phyloP scores from a whole-genome alignment of 2,329 filamentous ascomycete genomes.

The Bipolaris zeicola region DNA sequence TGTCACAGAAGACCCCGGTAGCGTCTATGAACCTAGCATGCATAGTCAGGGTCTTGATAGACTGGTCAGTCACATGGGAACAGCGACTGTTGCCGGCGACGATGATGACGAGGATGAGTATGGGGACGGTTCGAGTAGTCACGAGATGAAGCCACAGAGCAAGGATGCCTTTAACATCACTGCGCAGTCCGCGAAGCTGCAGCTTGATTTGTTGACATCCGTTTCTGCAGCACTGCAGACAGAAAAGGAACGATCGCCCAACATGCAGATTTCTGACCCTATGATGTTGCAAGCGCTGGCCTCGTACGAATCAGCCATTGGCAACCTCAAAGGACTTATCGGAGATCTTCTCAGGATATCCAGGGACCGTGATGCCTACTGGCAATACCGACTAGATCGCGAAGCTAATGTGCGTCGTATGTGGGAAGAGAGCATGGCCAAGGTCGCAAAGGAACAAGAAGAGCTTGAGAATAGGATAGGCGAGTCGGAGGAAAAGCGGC shows the following conservation, averaged over 20 bases:
- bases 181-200: slow-evolving; percentile 89
- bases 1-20: slow-evolving; percentile 61
- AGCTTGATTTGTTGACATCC: slow-evolving; percentile 86
- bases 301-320: slow-evolving; percentile 88
- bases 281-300: slow-evolving; percentile 76
- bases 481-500: slow-evolving; percentile 88
- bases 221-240: slow-evolving; percentile 81
- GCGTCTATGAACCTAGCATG: slow-evolving; percentile 63
- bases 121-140: slow-evolving; percentile 78
- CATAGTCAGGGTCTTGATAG: slow-evolving; percentile 60
- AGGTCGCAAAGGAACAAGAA: slow-evolving; percentile 94
- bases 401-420: slow-evolving; percentile 90
- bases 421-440: slow-evolving; percentile 98
- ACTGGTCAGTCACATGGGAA: slow-evolving; percentile 56
- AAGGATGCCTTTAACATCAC: slow-evolving; percentile 98
- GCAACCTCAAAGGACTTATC: slow-evolving; percentile 82
- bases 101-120: slow-evolving; percentile 72
- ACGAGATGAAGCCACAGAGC: slow-evolving; percentile 71
- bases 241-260: slow-evolving; percentile 72
- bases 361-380: slow-evolving; percentile 91
- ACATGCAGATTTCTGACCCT: slow-evolving; percentile 74
- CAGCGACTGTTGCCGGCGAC: slow-evolving; percentile 63
- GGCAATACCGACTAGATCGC: slow-evolving; percentile 92
- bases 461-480: slow-evolving; percentile 84
- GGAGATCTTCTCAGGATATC: slow-evolving; percentile 90